phyloP scores from a whole-genome alignment of 2,329 filamentous ascomycete species.

The Drechslerella dactyloides region DNA sequence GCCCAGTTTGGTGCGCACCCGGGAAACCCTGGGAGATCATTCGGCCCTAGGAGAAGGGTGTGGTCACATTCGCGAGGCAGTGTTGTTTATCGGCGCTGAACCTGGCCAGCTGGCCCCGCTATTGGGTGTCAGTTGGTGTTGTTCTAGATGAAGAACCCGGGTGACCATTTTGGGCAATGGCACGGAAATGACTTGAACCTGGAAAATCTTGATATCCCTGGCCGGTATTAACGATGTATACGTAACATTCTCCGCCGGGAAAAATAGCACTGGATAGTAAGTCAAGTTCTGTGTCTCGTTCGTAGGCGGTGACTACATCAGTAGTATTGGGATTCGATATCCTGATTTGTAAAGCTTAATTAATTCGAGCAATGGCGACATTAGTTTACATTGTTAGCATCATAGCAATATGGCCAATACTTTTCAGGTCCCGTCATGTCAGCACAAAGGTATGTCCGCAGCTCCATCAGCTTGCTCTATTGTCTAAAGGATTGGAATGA shows the following conservation, averaged over 20 bases:
- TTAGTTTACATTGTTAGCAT: not conserved
- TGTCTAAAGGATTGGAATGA: not conserved
- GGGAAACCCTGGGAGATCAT: not conserved
- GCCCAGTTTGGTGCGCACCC: not conserved
- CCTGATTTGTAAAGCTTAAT: not conserved
- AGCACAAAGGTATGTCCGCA: not conserved
- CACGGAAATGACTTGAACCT: no score
- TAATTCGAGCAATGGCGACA: no score
- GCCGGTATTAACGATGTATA: no score
- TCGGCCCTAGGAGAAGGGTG: not conserved
- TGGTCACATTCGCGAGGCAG: not conserved
- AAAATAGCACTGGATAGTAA: no score
- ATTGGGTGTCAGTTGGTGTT: no score
- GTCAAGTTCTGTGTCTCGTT: no score
- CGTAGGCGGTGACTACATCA: not conserved
- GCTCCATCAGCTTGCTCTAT: constrained; percentile 4
- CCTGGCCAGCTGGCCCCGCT: no score
- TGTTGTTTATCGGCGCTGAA: not conserved
- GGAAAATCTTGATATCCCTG: no score
- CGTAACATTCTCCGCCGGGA: no score
- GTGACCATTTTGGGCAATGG: not conserved
- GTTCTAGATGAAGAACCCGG: not conserved
- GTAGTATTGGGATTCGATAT: not conserved
- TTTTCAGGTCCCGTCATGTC: not conserved
- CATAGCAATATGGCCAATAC: not conserved